Percentiles rank a stretch among this genome's conserved stretches.
phyloP scores from a whole-genome alignment of 345 rosid genomes.

The Lepidium africanum region DNA sequence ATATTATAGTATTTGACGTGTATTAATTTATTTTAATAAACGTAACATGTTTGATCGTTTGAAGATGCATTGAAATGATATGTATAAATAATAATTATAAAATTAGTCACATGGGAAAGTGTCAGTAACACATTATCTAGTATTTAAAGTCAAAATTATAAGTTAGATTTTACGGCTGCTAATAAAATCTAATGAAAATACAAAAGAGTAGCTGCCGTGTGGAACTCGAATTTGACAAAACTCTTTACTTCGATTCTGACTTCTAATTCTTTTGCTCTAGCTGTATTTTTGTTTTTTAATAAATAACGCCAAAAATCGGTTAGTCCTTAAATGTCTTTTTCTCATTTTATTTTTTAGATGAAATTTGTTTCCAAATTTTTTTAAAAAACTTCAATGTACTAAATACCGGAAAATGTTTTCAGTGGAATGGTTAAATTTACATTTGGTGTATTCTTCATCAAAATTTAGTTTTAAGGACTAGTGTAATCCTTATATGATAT shows the following conservation, averaged over 20 bases:
- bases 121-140: not conserved
- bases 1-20: conserved; percentile 1
- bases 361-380: too few relatives aligned
- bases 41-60: conserved; percentile 3
- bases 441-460: too few relatives aligned
- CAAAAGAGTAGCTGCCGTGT: conserved; percentile 40
- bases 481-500: too few relatives aligned
- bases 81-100: not conserved
- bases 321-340: too few relatives aligned
- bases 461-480: too few relatives aligned
- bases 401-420: too few relatives aligned
- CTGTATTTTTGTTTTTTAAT: not conserved
- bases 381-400: too few relatives aligned
- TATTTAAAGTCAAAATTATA: conserved; percentile 3
- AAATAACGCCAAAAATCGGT: not conserved
- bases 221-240: conserved; percentile 35
- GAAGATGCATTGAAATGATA: conserved; percentile 2
- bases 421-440: too few relatives aligned
- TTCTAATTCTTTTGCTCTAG: not conserved
- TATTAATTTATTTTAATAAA: not conserved
- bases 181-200: conserved; percentile 4
- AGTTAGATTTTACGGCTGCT: conserved; percentile 21
- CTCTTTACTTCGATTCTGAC: conserved; percentile 13
- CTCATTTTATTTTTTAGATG: too few relatives aligned
- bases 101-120: not conserved